Evolutionary conservation across 768 basidiomycete genomes (phyloP).

Genomic region (Podaxis mareebaensis): DNA sequence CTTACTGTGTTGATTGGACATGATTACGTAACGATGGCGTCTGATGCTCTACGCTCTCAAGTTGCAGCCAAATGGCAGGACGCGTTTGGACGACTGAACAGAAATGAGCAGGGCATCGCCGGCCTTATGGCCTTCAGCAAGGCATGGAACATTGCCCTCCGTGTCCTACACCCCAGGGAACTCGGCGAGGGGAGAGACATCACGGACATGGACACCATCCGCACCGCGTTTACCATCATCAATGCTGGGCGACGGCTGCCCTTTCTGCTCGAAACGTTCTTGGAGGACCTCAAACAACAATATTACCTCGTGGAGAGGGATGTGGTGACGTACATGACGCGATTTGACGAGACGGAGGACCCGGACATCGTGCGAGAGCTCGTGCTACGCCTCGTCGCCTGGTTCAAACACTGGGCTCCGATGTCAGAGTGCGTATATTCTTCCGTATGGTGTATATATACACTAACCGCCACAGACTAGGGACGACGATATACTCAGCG

Average conservation of each 20-base stretch:
- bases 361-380: slow-evolving; percentile 52
- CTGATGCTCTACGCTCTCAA: slow-evolving; percentile 62
- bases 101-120: slow-evolving; percentile 56
- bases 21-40: slow-evolving; percentile 43
- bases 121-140: slow-evolving; percentile 68
- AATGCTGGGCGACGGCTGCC: slow-evolving; percentile 61
- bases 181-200: slow-evolving; percentile 1
- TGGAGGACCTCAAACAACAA: slow-evolving; percentile 64
- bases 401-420: slow-evolving; percentile 79
- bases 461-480: slow-evolving; percentile 46
- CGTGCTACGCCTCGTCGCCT: slow-evolving; percentile 60
- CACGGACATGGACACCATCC: slow-evolving; percentile 39
- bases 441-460: neutral
- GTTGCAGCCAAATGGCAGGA: slow-evolving; percentile 74
- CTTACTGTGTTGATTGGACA: neutral
- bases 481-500: slow-evolving; percentile 55
- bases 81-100: slow-evolving; percentile 64
- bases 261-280: slow-evolving; percentile 67
- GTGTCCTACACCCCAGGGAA: slow-evolving; percentile 50
- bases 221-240: slow-evolving; percentile 58
- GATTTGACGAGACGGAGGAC: slow-evolving; percentile 51
- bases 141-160: slow-evolving; percentile 62
- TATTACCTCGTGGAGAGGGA: slow-evolving; percentile 64
- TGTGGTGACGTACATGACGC: slow-evolving; percentile 53
- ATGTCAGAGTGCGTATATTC: slow-evolving; percentile 52